Evolutionary conservation across 2,329 filamentous ascomycete species (phyloP), one percentile per base, ranked within the genome.

Genomic region (Cytospora piceicola): DNA sequence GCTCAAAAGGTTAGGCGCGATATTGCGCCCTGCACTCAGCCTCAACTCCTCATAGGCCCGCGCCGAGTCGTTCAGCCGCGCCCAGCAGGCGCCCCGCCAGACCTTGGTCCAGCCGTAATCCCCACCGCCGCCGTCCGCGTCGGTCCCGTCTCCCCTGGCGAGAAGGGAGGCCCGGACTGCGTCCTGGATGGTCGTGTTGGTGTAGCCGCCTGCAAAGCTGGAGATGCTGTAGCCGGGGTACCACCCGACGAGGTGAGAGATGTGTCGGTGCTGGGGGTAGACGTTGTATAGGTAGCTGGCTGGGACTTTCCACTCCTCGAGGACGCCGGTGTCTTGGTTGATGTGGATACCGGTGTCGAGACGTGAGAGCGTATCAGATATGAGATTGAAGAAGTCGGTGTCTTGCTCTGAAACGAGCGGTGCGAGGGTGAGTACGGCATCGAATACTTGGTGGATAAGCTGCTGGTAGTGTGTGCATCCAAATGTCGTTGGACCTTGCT

Each of bases 21-120:
- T 81, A 68, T 86, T 86, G 46, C 77, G 72, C 27, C 78, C 74
- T 20, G 85, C 79, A 1, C 83, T 79, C 49, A 81, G 81, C 6
- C 78, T 75, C 20, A 85, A 73, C 64, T 84, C 77, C 22, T 77
- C 77, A 67, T 86, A 79, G 0, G 85, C 83, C 63, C 73, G 68
- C 0, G 78, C 78, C 0, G 83, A 83, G 12, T 85, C 77, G 63
- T 86, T 85, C 0, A 87, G 75, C 0, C 82, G 73, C 0, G 83
- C 83, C 84, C 84, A 87, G 72, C 82, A 85, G 0, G 85, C 83
- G 0, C 80, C 73, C 0, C 85, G 80, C 85, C 85, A 87, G 0
- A 86, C 81, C 67, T 87, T 87, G 22, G 78, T 82, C 85, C 85
- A 87, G 0, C 84, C 85, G 0, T 84, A 78, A 68, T 87, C 83